Evolutionary conservation across 2,329 filamentous ascomycete species (phyloP).

Genomic region (Aspergillus versicolor): DNA sequence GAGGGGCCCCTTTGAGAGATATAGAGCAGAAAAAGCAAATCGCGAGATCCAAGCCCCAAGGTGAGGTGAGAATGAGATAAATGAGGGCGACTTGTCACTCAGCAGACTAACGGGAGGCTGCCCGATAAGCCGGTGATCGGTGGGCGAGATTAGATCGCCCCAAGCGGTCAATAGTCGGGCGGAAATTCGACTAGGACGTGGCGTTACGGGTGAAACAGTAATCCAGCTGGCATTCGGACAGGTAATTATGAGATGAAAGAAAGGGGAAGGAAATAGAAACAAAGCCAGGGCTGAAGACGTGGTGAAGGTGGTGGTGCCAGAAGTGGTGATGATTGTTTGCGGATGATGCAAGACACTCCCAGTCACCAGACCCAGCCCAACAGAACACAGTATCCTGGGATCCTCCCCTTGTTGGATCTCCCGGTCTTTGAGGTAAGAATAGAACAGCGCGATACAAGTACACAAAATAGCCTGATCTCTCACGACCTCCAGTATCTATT

Average conservation of each 20-base stretch:
- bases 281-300: not conserved
- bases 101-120: not conserved
- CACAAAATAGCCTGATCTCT: not conserved
- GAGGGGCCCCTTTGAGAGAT: not conserved
- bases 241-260: not conserved
- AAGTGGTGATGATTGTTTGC: constrained; percentile 9
- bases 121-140: constrained; percentile 4
- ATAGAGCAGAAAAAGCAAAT: constrained; percentile 8
- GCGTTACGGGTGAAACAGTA: not conserved
- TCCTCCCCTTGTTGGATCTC: not conserved
- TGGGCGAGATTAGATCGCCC: not conserved
- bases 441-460: not conserved
- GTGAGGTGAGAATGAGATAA: not conserved
- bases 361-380: constrained; percentile 10
- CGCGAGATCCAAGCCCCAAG: constrained; percentile 10
- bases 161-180: constrained; percentile 1
- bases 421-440: not conserved
- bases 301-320: constrained; percentile 18
- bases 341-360: constrained; percentile 11
- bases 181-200: not conserved
- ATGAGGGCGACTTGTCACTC: not conserved
- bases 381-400: not conserved
- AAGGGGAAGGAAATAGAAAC: constrained; percentile 1
- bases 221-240: not conserved
- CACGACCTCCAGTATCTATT: not conserved